Evolutionary conservation across 208 protist species (phyloP).

Genomic region (Herpetomonas tarakana): DNA sequence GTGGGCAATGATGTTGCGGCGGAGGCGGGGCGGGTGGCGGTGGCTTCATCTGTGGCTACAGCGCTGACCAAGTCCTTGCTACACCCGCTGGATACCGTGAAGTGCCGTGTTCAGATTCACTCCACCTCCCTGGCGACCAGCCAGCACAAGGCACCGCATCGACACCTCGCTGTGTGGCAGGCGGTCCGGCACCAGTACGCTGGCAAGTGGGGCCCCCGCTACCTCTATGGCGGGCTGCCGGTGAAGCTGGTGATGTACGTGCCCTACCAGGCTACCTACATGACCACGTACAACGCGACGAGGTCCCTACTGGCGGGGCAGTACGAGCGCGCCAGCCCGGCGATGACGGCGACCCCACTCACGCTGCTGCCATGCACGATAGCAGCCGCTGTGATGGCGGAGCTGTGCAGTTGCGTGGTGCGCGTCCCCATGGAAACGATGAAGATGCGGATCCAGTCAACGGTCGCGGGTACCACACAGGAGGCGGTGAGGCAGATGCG

Average conservation of each 20-base stretch:
- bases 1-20: conserved; percentile 4
- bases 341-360: background rate
- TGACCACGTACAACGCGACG: conserved; percentile 52
- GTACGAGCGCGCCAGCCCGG: background rate
- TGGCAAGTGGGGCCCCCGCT: conserved; percentile 49
- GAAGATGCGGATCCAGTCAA: conserved; percentile 79
- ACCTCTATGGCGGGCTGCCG: conserved; percentile 74
- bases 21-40: conserved; percentile 21
- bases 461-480: conserved; percentile 31
- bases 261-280: conserved; percentile 76
- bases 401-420: conserved; percentile 49
- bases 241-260: conserved; percentile 72
- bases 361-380: conserved; percentile 35
- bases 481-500: conserved; percentile 48
- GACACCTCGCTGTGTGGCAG: conserved; percentile 12
- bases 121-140: conserved; percentile 13
- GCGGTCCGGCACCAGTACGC: conserved; percentile 35
- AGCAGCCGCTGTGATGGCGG: conserved; percentile 40
- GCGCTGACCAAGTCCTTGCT: conserved; percentile 67
- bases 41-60: conserved; percentile 47
- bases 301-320: conserved; percentile 16
- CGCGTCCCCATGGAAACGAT: conserved; percentile 86
- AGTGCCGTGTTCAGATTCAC: conserved; percentile 71
- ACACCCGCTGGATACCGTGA: conserved; percentile 82
- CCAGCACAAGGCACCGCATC: background rate